phyloP scores from a whole-genome alignment of 768 basidiomycete genomes.

The Tephrocybe sp. region DNA sequence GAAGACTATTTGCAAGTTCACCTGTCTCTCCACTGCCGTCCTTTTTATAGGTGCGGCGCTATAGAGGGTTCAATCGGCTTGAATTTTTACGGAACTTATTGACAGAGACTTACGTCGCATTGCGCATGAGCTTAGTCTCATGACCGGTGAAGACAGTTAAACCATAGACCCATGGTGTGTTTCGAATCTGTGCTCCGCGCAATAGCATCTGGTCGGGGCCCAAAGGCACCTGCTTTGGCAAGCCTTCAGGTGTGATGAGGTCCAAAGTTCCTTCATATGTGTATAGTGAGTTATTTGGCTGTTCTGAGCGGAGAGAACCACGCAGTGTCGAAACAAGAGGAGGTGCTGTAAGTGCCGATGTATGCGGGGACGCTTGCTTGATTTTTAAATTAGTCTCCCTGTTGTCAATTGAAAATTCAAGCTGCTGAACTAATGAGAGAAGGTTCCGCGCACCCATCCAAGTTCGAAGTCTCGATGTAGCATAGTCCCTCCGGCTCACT shows the following conservation, averaged over 20 bases:
- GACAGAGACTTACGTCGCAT: constrained; percentile 78
- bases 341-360: constrained; percentile 76
- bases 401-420: constrained; percentile 7
- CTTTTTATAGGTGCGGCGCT: constrained; percentile 97
- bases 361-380: constrained; percentile 90
- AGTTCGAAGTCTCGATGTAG: constrained; percentile 96
- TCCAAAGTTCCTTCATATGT: constrained; percentile 89
- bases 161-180: constrained; percentile 97
- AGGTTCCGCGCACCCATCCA: constrained; percentile 79
- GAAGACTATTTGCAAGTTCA: constrained; percentile 95
- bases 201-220: constrained; percentile 95
- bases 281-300: constrained; percentile 97
- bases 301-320: constrained; percentile 90
- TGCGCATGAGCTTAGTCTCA: constrained; percentile 97
- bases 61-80: too few species aligned
- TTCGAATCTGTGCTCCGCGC: constrained; percentile 92
- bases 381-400: constrained; percentile 99
- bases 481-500: constrained; percentile 97
- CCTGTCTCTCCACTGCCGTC: constrained; percentile 93
- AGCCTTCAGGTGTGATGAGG: constrained; percentile 51
- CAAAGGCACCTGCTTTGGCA: constrained; percentile 81
- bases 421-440: background rate
- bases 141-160: constrained; percentile 94
- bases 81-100: too few species aligned
- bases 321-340: constrained; percentile 67